These are phyloP conservation scores for Blastocrithidia nonstop DNA, from an alignment of 208 protist genomes.

Conservation along the genomic window DNA sequence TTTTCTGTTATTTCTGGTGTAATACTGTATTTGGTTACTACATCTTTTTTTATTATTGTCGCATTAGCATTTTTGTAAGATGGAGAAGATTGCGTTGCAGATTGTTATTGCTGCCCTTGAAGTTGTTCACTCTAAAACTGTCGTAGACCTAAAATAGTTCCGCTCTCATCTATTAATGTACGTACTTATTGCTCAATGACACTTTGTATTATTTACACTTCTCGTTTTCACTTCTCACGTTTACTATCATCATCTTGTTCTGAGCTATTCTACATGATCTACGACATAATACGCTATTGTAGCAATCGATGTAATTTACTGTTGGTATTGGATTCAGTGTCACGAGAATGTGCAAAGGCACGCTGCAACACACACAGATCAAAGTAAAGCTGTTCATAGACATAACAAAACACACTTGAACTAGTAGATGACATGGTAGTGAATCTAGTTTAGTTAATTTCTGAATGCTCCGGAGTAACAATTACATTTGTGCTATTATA, in stretches of 20 bases:
- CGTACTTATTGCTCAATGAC: not conserved
- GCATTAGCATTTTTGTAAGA: no score
- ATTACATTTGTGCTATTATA: no score
- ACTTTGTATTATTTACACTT: not conserved
- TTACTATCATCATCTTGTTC: not conserved
- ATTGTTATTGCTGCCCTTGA: no score
- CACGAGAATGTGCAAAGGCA: not conserved
- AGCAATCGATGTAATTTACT: constrained; percentile 24
- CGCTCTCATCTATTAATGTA: not conserved
- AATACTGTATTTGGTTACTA: no score
- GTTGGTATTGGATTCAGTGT: constrained; percentile 16
- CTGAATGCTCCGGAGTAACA: no score
- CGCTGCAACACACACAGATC: not conserved
- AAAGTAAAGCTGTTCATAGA: not conserved
- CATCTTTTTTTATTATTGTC: no score
- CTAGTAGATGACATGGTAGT: no score
- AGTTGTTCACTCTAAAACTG: no score
- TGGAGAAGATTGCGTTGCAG: no score
- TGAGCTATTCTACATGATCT: not conserved
- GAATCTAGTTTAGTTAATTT: no score
- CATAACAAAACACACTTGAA: not conserved
- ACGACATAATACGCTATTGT: constrained; percentile 6
- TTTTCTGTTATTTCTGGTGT: no score
- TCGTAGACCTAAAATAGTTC: not conserved
- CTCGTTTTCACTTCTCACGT: not conserved